Evolutionary conservation across 106 monocot species (phyloP).

Genomic region (Ottelia alismoides): DNA sequence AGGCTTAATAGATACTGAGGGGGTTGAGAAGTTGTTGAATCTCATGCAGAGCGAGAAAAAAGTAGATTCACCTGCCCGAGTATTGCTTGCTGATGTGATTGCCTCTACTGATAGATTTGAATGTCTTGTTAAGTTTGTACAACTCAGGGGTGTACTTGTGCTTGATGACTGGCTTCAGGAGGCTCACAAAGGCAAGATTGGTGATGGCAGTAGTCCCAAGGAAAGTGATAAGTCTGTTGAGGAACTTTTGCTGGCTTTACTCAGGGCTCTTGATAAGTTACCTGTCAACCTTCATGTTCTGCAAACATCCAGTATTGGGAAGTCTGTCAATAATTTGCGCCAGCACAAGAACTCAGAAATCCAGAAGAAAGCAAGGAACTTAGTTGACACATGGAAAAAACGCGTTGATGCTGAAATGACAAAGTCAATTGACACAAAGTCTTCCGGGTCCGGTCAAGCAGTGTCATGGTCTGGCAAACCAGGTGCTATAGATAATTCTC

Average conservation of each 20-base stretch:
- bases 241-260: slow-evolving; percentile 60
- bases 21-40: slow-evolving; percentile 66
- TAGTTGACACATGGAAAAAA: slow-evolving; percentile 90
- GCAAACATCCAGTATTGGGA: slow-evolving; percentile 70
- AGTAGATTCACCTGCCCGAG: slow-evolving; percentile 51
- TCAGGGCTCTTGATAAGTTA: slow-evolving; percentile 78
- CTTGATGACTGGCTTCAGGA: slow-evolving; percentile 91
- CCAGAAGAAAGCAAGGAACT: slow-evolving; percentile 71
- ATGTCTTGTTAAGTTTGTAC: slow-evolving; percentile 66
- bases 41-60: slow-evolving; percentile 77
- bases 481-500: slow-evolving; percentile 31
- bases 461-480: slow-evolving; percentile 45
- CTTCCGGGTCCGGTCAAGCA: slow-evolving; percentile 28
- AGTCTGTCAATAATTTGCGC: slow-evolving; percentile 73
- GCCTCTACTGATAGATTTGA: slow-evolving; percentile 70
- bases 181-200: slow-evolving; percentile 64
- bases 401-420: slow-evolving; percentile 83
- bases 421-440: slow-evolving; percentile 40
- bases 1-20: slow-evolving; percentile 48
- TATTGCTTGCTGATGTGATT: slow-evolving; percentile 83
- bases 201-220: slow-evolving; percentile 72
- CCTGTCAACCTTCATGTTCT: slow-evolving; percentile 80
- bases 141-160: slow-evolving; percentile 53
- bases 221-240: slow-evolving; percentile 70
- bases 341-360: slow-evolving; percentile 76